Conservation (phyloP, 441 rosid species). For the Corymbia citriodora region DNA sequence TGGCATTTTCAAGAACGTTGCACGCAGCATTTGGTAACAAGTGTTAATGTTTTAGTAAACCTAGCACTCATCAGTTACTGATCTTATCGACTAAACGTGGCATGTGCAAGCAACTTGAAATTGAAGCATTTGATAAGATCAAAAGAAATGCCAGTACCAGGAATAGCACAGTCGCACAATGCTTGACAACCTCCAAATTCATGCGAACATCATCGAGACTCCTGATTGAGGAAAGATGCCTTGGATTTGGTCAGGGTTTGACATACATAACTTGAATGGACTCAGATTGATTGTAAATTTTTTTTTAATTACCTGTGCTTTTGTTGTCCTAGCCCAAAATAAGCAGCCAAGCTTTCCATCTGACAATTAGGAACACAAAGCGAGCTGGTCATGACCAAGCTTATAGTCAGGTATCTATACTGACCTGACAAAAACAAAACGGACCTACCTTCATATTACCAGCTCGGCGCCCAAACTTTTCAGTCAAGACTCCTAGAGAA, state of each 20-base stretch:
- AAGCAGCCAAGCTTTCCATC: constrained; percentile 91
- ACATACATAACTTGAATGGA: background rate
- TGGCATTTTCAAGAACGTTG: background rate
- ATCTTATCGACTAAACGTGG: background rate
- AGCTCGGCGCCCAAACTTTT: constrained; percentile 83
- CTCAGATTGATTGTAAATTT: background rate
- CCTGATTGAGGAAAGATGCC: constrained; percentile 18
- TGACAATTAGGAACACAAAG: constrained; percentile 1
- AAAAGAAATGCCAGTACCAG: constrained; percentile 34
- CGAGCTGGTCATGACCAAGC: background rate
- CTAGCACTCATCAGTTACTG: background rate
- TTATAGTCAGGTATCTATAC: background rate
- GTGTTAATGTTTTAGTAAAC: background rate
- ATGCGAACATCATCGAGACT: constrained; percentile 87
- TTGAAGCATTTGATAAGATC: background rate
- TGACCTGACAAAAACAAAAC: background rate
- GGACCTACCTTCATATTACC: constrained; percentile 88
- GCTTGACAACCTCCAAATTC: constrained; percentile 91
- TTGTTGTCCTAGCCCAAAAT: constrained; percentile 88
- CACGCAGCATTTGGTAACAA: background rate
- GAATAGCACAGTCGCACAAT: constrained; percentile 85
- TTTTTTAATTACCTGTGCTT: constrained; percentile 57
- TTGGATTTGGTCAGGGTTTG: background rate
- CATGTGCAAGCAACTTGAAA: background rate
- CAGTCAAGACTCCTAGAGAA: constrained; percentile 66